A percentile compares a stretch with the other conserved stretches of the same genome.
phyloP scores from a whole-genome alignment of 768 basidiomycete genomes.

The Arthromyces matolae region DNA sequence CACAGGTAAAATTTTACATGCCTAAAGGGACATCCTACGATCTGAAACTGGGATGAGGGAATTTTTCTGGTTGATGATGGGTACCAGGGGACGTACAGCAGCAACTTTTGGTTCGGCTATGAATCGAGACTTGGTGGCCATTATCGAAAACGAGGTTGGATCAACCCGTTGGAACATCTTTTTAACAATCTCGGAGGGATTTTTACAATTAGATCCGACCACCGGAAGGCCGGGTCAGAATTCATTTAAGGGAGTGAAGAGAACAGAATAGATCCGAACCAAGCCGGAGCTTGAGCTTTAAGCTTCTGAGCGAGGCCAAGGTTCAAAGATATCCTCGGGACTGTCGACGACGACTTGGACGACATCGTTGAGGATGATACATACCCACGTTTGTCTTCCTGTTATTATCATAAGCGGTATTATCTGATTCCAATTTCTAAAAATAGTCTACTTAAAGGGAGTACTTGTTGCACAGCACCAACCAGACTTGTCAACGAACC shows the following conservation, averaged over 20 bases:
- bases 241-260: too few species aligned
- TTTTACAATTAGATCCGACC: conserved; percentile 6
- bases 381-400: too few species aligned
- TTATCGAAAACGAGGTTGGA: conserved; percentile 10
- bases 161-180: neutral
- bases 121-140: conserved; percentile 41
- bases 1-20: conserved; percentile 40
- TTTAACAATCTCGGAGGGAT: neutral
- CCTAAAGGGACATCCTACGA: conserved; percentile 97
- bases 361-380: too few species aligned
- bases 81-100: conserved; percentile 52
- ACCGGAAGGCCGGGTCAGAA: too few species aligned
- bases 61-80: neutral
- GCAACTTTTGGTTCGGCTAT: conserved; percentile 68
- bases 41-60: conserved; percentile 39
- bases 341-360: too few species aligned
- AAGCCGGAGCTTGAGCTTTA: too few species aligned
- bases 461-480: conserved; percentile 1
- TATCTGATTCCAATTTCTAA: conserved; percentile 4
- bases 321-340: too few species aligned
- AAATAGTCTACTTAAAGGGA: conserved; percentile 6
- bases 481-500: neutral
- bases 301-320: too few species aligned
- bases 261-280: too few species aligned
- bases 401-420: too few species aligned